Base-by-base conservation (phyloP, 2,329 filamentous ascomycete species). In the Nemania sp. region DNA sequence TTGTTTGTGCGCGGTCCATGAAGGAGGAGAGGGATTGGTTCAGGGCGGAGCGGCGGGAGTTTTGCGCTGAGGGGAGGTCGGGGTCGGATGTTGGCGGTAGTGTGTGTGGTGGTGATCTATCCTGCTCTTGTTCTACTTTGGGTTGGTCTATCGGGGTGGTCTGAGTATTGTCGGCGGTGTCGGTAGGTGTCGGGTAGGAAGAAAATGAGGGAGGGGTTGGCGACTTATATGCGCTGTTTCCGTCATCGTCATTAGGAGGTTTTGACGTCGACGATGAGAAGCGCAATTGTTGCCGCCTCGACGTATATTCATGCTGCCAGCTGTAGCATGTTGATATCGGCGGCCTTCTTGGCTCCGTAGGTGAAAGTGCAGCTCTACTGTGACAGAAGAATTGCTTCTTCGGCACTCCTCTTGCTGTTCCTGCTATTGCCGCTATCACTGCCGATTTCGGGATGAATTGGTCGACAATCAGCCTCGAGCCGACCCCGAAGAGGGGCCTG, bases 1-100 rank as follows among this genome's bases (percentile, higher is more conserved):
- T 94, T 35, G 91, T 88, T 77, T 98, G 93, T 22, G 98, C 79
- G 71, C 93, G 90, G 82, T 99, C 96, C 93, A 98, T 97, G 78
- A 97, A 83, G 64, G 86, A 80, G 55, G 87, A 88, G 78, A 96
- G 88, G 70, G 81, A 80, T 52, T 82, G 80, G 18, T 80, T 81
- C 27, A 84, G 75, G 27, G 76, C 76, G 35, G 80, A 80, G 62
- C 83, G 83, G 35, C 80, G 82, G 35, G 79, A 78, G 73, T 85
- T 83, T 73, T 78, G 75, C 67, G 80, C 74, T n/a, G 84, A 86
- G 57, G 84, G 84, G 54, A 86, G 83, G 24, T 82, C 77, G 56
- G 75, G 73, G 53, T 72, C 32, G 2, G 54, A 11, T 5, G 38
- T 38, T 20, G 66, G 64, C 26, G 66, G 62, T 63, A 66, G 55